Conservation (phyloP, 2,329 filamentous ascomycete species). For the Talaromyces piceae region DNA sequence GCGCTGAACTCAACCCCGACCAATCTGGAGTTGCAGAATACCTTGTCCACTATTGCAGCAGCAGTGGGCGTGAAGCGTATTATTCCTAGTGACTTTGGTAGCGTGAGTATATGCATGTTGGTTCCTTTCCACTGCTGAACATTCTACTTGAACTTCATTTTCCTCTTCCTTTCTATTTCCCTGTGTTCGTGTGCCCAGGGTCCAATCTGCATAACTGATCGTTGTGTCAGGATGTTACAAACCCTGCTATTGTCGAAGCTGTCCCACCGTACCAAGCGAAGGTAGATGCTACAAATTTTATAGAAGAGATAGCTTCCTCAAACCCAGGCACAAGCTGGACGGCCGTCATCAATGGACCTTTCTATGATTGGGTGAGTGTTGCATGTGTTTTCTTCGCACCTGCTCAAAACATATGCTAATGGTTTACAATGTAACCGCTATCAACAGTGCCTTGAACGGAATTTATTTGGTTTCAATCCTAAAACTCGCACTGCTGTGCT, state of each 20-base stretch:
- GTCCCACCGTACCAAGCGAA: conserved; percentile 4
- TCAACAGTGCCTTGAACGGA: neutral
- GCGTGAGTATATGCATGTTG: conserved; percentile 4
- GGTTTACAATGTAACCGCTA: neutral
- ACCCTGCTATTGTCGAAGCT: conserved; percentile 2
- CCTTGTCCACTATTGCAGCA: conserved; percentile 4
- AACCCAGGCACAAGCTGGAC: conserved; percentile 5
- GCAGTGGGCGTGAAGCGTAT: conserved; percentile 6
- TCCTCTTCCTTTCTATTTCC: too few relatives aligned
- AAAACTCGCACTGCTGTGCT: conserved; percentile 2
- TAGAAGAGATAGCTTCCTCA: neutral
- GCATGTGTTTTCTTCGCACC: neutral
- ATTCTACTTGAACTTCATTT: too few relatives aligned
- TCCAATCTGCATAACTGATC: neutral
- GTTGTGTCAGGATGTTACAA: conserved; percentile 2
- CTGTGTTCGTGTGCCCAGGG: too few relatives aligned
- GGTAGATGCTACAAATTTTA: conserved; percentile 2
- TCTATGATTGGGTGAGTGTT: conserved; percentile 5
- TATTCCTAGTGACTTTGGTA: conserved; percentile 10
- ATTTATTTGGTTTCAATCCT: conserved; percentile 5
- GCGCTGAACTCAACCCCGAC: neutral
- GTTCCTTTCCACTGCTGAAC: too few relatives aligned
- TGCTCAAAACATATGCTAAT: neutral
- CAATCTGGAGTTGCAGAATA: conserved; percentile 2
- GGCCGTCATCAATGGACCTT: conserved; percentile 6